These are phyloP conservation scores for Delonix regia DNA, from an alignment of 306 rosid genomes.

Conservation along the genomic window DNA sequence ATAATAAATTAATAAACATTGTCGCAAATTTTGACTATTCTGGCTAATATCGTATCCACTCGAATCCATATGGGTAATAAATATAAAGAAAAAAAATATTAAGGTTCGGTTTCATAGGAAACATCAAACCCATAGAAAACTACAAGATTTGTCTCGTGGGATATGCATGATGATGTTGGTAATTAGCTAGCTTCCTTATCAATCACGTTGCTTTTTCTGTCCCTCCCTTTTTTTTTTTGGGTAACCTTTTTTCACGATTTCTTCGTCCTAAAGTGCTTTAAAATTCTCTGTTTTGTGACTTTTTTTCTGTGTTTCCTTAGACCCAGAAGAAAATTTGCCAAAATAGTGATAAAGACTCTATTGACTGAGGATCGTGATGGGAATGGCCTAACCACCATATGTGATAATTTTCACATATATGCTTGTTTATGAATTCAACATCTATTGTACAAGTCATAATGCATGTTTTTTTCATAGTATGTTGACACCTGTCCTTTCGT, in stretches of 20 bases:
- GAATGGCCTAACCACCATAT: not conserved
- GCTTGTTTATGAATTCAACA: not conserved
- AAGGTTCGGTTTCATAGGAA: constrained; percentile 30
- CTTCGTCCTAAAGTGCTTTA: not conserved
- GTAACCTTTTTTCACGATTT: not conserved
- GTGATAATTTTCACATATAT: not conserved
- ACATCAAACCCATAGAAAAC: constrained; percentile 35
- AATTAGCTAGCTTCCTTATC: constrained; percentile 8
- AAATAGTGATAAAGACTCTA: not conserved
- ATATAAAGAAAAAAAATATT: not conserved
- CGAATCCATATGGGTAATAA: not conserved
- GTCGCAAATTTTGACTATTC: constrained; percentile 42
- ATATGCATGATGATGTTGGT: not conserved
- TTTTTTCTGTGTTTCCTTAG: not conserved
- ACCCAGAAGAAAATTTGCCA: not conserved
- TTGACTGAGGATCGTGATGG: not conserved
- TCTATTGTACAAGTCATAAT: not conserved
- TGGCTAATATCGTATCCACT: not conserved
- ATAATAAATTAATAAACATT: too few species aligned
- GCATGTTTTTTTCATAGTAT: not conserved
- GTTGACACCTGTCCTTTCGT: not conserved
- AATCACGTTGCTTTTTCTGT: not conserved
- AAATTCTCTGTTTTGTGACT: too few species aligned
- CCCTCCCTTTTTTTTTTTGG: not conserved
- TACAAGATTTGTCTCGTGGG: constrained; percentile 19